phyloP scores from a whole-genome alignment of 1,139 yeast genomes.

The Kodamaea fungicola region DNA sequence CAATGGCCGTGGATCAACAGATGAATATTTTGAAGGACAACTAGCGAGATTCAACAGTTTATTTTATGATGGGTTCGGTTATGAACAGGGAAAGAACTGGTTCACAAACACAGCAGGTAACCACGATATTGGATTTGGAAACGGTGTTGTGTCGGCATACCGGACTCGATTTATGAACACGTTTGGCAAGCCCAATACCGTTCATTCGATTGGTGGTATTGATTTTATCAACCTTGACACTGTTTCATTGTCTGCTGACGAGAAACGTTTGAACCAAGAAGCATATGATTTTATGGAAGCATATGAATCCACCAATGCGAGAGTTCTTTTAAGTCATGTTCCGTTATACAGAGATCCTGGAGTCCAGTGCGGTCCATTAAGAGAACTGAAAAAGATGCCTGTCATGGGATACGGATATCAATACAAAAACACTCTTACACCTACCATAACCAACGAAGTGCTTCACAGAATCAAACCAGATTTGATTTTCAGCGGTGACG shows the following conservation, averaged over 20 bases:
- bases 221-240: conserved; percentile 47
- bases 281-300: conserved; percentile 30
- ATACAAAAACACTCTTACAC: conserved; percentile 47
- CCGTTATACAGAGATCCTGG: conserved; percentile 43
- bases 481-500: conserved; percentile 48
- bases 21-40: conserved; percentile 38
- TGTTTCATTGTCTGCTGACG: conserved; percentile 38
- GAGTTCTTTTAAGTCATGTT: conserved; percentile 46
- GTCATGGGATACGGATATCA: conserved; percentile 42
- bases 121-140: conserved; percentile 56
- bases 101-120: conserved; percentile 49
- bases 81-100: conserved; percentile 23
- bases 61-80: conserved; percentile 23
- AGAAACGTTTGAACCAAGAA: conserved; percentile 22
- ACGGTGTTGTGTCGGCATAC: conserved; percentile 39
- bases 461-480: conserved; percentile 36
- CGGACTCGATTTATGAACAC: conserved; percentile 33
- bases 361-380: conserved; percentile 39
- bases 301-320: conserved; percentile 19
- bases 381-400: conserved; percentile 34
- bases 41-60: conserved; percentile 36
- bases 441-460: conserved; percentile 24
- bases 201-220: conserved; percentile 31
- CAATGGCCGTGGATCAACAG: conserved; percentile 45
- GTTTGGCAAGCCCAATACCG: conserved; percentile 42